Base-by-base conservation (phyloP, 2,329 filamentous ascomycete species). In the Fusarium sp. region DNA sequence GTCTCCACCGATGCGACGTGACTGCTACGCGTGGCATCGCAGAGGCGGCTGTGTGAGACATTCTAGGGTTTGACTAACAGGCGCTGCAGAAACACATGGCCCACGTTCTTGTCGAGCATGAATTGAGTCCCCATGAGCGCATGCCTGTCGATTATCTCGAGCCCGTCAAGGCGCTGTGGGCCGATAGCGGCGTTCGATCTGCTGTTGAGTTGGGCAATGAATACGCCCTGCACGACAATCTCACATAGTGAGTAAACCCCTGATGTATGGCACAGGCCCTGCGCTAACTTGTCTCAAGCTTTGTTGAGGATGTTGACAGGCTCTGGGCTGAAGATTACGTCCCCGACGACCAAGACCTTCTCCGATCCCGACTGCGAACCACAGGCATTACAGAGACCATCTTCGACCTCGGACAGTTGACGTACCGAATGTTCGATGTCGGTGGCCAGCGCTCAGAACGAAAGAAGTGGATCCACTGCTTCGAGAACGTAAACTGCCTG, bases 381-480 rank as follows among this genome's bases (percentile, higher is more conserved):
- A 98, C 96, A 4, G 96, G 96, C 77, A 98, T 98, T 78, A 98
- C 94, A 59, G 96, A 98, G 83, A 98, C 95, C 3, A 90, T 96
- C 71, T 98, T 98, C 82, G 94, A 97, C 81, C 89, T 97, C 16
- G 95, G 95, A 70, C 92, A 96, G 79, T 89, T 98, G 78, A 97
- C 95, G 73, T 98, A 98, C 84, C 93, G 95, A 78, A 98, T 98
- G 95, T 97, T 97, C 83, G 95, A 98, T 79, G 95, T 97, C 55
- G 95, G 95, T 81, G 95, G 95, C 66, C 95, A 98, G 81, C 89
- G 95, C 77, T 97, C 95, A 31, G 95, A 98, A 84, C 92, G 95
- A 71, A 97, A 97, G 89, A 98, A 98, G 87, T 98, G 95, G 95
- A 97, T 98, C 72, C 95, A 98, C 82, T 96, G 95, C 80, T 98